These are phyloP conservation scores for Pneumocystis sp. DNA, from an alignment of 1,139 yeast species.

Conservation along the genomic window DNA sequence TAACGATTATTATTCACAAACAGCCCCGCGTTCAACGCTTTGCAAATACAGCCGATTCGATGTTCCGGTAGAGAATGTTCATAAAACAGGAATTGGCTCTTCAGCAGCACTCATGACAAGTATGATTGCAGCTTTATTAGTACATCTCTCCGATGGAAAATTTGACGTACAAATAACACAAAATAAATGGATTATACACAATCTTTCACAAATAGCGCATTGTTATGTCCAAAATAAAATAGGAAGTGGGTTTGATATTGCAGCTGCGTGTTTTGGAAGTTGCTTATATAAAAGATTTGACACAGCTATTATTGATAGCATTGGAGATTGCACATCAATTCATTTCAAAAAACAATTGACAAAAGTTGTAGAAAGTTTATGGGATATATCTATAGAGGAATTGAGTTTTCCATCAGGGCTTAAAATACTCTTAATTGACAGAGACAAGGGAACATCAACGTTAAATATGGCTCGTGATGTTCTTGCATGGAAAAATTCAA, in stretches of 20 bases:
- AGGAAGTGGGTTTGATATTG: constrained; percentile 95
- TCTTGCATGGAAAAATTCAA: constrained; percentile 41
- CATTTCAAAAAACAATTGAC: constrained; percentile 8
- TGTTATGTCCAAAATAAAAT: constrained; percentile 88
- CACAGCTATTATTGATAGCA: constrained; percentile 16
- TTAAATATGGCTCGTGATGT: constrained; percentile 76
- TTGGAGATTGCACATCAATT: constrained; percentile 6
- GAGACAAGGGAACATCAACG: constrained; percentile 82
- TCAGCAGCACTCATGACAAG: constrained; percentile 89
- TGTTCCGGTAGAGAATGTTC: constrained; percentile 48
- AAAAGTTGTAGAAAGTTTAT: constrained; percentile 21
- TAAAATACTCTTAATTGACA: constrained; percentile 78
- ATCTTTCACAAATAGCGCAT: constrained; percentile 75
- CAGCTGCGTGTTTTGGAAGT: constrained; percentile 87
- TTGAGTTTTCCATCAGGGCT: constrained; percentile 55
- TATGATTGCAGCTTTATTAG: constrained; percentile 52
- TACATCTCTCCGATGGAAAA: constrained; percentile 28
- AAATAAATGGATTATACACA: constrained; percentile 38
- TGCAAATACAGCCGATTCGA: constrained; percentile 45
- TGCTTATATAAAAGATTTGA: constrained; percentile 61
- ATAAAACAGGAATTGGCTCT: constrained; percentile 91
- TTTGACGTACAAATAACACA: constrained; percentile 13
- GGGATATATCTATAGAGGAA: constrained; percentile 43
- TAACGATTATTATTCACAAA: constrained; percentile 76
- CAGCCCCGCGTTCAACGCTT: constrained; percentile 30